Evolutionary conservation across 2,329 filamentous ascomycete species (phyloP).

Genomic region (Pseudophaeomoniella oleicola): DNA sequence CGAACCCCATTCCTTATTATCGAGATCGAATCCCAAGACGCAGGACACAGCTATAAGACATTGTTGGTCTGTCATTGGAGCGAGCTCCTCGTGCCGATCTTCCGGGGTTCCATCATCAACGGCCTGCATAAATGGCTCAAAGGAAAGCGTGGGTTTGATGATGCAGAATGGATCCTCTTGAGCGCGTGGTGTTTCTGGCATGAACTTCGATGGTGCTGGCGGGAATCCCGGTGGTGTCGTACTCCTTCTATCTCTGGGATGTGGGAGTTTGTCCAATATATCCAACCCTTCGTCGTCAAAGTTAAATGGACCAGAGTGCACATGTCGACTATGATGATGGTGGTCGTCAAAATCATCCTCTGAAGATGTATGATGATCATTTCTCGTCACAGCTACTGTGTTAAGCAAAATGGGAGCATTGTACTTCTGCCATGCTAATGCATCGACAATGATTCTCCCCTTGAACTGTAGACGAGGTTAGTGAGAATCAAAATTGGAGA

Average conservation of each 20-base stretch:
- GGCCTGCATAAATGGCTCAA: too few species aligned
- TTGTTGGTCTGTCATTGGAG: neutral
- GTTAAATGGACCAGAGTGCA: neutral
- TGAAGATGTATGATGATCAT: too few species aligned
- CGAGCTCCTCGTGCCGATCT: neutral
- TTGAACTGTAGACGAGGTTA: neutral
- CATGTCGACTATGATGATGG: neutral
- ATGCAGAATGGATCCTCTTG: neutral
- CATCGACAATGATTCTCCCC: neutral
- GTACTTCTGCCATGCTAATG: constrained; percentile 1
- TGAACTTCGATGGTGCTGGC: too few species aligned
- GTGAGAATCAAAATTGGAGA: neutral
- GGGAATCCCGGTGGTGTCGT: too few species aligned
- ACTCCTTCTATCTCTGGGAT: too few species aligned
- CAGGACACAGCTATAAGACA: neutral
- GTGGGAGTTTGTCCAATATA: too few species aligned
- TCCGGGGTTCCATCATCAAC: too few species aligned
- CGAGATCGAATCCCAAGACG: neutral
- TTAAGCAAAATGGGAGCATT: neutral
- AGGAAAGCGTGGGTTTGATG: too few species aligned
- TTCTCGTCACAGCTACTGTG: neutral
- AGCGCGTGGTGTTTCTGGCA: neutral
- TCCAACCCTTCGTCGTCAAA: neutral
- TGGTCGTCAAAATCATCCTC: too few species aligned
- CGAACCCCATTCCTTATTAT: neutral